Evolutionary conservation across 257 asterid genomes (phyloP), one percentile per base, ranked within the genome.

Genomic region (Fraxinus americana): DNA sequence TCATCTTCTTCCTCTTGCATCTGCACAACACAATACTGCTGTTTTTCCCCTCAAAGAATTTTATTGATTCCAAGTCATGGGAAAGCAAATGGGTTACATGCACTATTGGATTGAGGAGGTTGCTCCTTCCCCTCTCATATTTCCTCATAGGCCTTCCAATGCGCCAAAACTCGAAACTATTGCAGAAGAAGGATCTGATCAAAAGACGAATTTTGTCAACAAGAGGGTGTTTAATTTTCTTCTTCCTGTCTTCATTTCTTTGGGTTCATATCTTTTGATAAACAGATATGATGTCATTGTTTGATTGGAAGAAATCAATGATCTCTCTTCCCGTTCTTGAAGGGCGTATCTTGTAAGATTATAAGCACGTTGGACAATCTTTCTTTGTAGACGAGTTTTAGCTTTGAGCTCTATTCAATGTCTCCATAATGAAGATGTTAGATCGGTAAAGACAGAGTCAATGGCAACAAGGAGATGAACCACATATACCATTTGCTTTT

Each of bases 111-210:
- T 30, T 2, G 80, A 80, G 57, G 80, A 41, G 48, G 48, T 80
- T 13, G 83, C 77, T 35, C 80, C 83, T 6, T 35, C 83, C 27
- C 80, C 52, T n/a, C 38, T 74, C 10, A 61, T 80, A 50, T 68
- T 25, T 50, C 52, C 67, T 59, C 76, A 29, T 52, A 80, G 70
- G 10, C n/a, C 77, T 27, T 75, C 83, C 7, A 80, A 38, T 38
- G 79, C 76, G 36, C 73, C 83, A 4, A 68, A 45, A 9, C 27
- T 75, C 11, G 77, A 80, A 52, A 80, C 80, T 19, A 80, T 80
- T 80, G 38, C 65, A 27, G 73, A 75, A 75, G 80, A 80, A 75
- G 69, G 27, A 61, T 25, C 78, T 34, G 54, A 69, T 10, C 16
- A 11, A 61, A 69, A 7, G 17, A 11, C 48, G 67, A 21, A 63